Percentiles rank a stretch among this genome's conserved stretches.
phyloP scores from a whole-genome alignment of 2,329 filamentous ascomycete species.

The Xylariomycetidae sp. region DNA sequence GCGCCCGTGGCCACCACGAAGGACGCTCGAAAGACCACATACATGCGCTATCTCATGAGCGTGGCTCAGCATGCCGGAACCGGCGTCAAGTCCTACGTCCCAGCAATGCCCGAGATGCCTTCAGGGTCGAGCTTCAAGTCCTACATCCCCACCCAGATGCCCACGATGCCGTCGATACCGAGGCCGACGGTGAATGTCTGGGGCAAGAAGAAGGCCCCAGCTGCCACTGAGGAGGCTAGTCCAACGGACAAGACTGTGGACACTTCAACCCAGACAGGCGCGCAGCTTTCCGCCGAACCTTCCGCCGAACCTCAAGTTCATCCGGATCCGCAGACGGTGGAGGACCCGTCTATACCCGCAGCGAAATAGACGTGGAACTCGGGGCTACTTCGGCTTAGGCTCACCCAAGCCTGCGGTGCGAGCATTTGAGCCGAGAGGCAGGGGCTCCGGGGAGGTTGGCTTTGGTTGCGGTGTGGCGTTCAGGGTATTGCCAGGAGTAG shows the following conservation, averaged over 20 bases:
- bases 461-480: too few species aligned
- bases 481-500: too few species aligned
- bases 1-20: slow-evolving; percentile 27
- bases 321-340: too few species aligned
- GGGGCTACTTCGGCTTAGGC: too few species aligned
- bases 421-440: too few species aligned
- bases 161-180: slow-evolving; percentile 19
- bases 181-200: slow-evolving; percentile 23
- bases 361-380: too few species aligned
- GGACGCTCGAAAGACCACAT: slow-evolving; percentile 33
- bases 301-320: too few species aligned
- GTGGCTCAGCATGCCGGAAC: slow-evolving; percentile 44
- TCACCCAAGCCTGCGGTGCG: too few species aligned
- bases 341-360: too few species aligned
- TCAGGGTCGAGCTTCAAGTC: slow-evolving; percentile 28
- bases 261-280: too few species aligned
- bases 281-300: too few species aligned
- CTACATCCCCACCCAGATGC: slow-evolving; percentile 24
- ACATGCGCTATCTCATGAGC: slow-evolving; percentile 43
- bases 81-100: slow-evolving; percentile 37
- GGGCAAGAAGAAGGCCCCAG: slow-evolving; percentile 14
- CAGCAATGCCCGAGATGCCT: slow-evolving; percentile 29
- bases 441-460: too few species aligned
- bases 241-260: background rate
- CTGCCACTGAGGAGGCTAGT: slow-evolving; percentile 2